A percentile compares a stretch with the other conserved stretches of the same genome.
phyloP scores from a whole-genome alignment of 1,139 yeast species.

The Torulaspora globosa region DNA sequence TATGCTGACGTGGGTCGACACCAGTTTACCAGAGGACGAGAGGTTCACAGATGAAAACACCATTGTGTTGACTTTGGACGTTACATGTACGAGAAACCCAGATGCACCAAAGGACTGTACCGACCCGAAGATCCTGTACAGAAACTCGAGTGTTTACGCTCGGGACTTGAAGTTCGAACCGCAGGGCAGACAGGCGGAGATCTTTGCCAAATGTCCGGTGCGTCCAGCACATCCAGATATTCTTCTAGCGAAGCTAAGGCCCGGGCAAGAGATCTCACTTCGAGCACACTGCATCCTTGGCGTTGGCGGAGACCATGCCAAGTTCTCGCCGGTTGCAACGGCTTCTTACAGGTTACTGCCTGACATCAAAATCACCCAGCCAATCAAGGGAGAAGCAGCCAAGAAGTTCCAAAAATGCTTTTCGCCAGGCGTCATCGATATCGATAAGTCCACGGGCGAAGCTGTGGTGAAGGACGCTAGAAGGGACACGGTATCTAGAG shows the following conservation, averaged over 20 bases:
- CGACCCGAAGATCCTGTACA: slow-evolving; percentile 77
- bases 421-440: slow-evolving; percentile 87
- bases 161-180: slow-evolving; percentile 86
- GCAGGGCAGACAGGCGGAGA: slow-evolving; percentile 77
- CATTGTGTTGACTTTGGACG: slow-evolving; percentile 74
- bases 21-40: slow-evolving; percentile 57
- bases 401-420: slow-evolving; percentile 79
- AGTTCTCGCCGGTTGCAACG: slow-evolving; percentile 94
- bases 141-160: slow-evolving; percentile 84
- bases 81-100: slow-evolving; percentile 79
- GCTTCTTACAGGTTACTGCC: slow-evolving; percentile 96
- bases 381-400: slow-evolving; percentile 76
- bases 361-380: slow-evolving; percentile 70
- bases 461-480: slow-evolving; percentile 86
- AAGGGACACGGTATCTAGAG: slow-evolving; percentile 94
- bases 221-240: slow-evolving; percentile 84
- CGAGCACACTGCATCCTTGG: slow-evolving; percentile 91
- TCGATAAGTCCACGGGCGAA: slow-evolving; percentile 54
- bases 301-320: slow-evolving; percentile 92
- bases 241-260: slow-evolving; percentile 84
- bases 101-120: slow-evolving; percentile 76
- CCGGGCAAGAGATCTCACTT: slow-evolving; percentile 92
- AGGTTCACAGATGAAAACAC: slow-evolving; percentile 84
- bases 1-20: slow-evolving; percentile 70
- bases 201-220: slow-evolving; percentile 64